A percentile compares a stretch with the other conserved stretches of the same genome.
Conservation (phyloP, 2,329 filamentous ascomycete species). For the Xylaria sp. region DNA sequence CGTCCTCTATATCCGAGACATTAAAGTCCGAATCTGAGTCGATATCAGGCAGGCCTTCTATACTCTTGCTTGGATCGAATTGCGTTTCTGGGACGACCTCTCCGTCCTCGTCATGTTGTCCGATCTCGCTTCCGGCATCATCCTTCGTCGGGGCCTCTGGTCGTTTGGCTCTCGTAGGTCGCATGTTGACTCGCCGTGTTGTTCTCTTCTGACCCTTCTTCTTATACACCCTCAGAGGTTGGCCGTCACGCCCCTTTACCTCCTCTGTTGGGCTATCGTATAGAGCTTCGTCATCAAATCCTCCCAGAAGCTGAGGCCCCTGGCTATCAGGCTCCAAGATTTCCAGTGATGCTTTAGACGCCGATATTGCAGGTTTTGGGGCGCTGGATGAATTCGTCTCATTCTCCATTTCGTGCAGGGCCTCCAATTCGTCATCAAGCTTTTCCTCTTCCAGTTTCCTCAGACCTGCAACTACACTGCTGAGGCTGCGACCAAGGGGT, state of each 20-base stretch:
- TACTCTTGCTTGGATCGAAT: conserved; percentile 44
- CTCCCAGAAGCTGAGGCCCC: conserved; percentile 60
- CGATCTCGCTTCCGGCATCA: conserved; percentile 49
- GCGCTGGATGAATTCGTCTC: conserved; percentile 47
- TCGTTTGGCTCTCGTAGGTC: conserved; percentile 61
- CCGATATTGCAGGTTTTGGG: conserved; percentile 36
- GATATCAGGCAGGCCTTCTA: conserved; percentile 48
- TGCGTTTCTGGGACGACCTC: conserved; percentile 55
- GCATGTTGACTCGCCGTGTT: conserved; percentile 74
- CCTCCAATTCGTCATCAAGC: conserved; percentile 78
- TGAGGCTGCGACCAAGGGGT: conserved; percentile 74
- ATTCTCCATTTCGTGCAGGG: conserved; percentile 75
- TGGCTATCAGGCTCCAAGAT: conserved; percentile 59
- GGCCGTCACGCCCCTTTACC: conserved; percentile 62
- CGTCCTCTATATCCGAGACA: conserved; percentile 46
- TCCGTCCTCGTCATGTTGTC: conserved; percentile 52
- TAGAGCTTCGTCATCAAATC: conserved; percentile 70
- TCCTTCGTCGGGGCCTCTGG: conserved; percentile 50
- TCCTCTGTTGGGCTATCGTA: conserved; percentile 67
- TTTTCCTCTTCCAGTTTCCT: conserved; percentile 75
- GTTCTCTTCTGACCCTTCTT: conserved; percentile 87
- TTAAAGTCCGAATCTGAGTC: conserved; percentile 55
- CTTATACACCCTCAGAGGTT: conserved; percentile 74
- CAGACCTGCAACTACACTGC: conserved; percentile 76
- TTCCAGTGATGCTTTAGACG: conserved; percentile 22